These are phyloP conservation scores for Hypoxylon rickii DNA, from an alignment of 495 filamentous ascomycete genomes.

Conservation along the genomic window DNA sequence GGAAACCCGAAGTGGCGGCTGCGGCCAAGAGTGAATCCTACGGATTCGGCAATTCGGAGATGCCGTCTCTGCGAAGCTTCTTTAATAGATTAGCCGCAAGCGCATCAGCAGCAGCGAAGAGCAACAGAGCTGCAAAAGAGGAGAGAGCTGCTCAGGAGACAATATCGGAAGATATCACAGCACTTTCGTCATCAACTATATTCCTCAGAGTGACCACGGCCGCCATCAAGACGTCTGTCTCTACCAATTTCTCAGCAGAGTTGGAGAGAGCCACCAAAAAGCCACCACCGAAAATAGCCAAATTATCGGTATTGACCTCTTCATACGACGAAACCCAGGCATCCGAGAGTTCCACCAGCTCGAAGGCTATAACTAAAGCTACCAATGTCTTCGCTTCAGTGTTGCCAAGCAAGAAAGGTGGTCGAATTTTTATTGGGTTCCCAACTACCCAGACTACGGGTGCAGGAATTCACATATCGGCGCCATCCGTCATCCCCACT, in stretches of 20 bases:
- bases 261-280: conserved; percentile 98
- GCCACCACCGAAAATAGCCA: conserved; percentile 84
- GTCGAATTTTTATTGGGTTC: conserved; percentile 95
- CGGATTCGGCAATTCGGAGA: conserved; percentile 43
- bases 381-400: conserved; percentile 87
- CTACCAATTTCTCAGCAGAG: conserved; percentile 71
- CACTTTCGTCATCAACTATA: conserved; percentile 68
- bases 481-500: conserved; percentile 94
- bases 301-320: conserved; percentile 83
- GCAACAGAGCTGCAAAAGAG: conserved; percentile 54
- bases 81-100: conserved; percentile 70
- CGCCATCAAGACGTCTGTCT: conserved; percentile 72
- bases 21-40: conserved; percentile 45
- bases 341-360: conserved; percentile 52
- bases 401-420: conserved; percentile 81
- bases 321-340: conserved; percentile 82
- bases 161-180: conserved; percentile 70
- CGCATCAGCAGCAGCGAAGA: conserved; percentile 42
- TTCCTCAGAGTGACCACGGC: conserved; percentile 89
- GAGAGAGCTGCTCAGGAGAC: conserved; percentile 59
- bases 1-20: conserved; percentile 62
- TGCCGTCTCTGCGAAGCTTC: conserved; percentile 71
- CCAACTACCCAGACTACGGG: conserved; percentile 97
- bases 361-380: conserved; percentile 54
- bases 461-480: conserved; percentile 94